These are phyloP conservation scores for Herpotrichia juniperi DNA, from an alignment of 2,329 filamentous ascomycete genomes.

Conservation along the genomic window DNA sequence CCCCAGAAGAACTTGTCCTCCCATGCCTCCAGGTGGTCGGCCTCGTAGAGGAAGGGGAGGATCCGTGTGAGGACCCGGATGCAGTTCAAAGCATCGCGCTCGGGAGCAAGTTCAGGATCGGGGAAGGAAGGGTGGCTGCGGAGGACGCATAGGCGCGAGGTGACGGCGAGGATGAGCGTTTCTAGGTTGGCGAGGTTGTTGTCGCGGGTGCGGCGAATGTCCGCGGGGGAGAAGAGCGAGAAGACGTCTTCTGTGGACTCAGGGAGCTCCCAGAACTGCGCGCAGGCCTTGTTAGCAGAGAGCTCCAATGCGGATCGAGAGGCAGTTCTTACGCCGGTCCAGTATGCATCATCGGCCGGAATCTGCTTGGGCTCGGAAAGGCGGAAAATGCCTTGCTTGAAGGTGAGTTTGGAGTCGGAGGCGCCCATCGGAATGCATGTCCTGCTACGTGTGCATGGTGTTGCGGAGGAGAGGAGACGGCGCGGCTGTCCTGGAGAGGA, in stretches of 20 bases:
- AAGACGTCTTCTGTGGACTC: constrained; percentile 97
- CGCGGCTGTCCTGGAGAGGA: not conserved
- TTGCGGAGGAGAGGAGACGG: not conserved
- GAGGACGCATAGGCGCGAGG: constrained; percentile 80
- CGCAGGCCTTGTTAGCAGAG: constrained; percentile 5
- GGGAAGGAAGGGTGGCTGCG: constrained; percentile 92
- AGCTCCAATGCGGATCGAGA: constrained; percentile 7
- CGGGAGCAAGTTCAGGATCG: constrained; percentile 79
- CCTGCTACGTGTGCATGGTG: constrained; percentile 32
- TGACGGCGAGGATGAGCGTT: constrained; percentile 82
- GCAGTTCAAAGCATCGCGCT: constrained; percentile 92
- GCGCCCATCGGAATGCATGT: constrained; percentile 76
- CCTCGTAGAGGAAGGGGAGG: constrained; percentile 90
- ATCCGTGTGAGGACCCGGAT: constrained; percentile 88
- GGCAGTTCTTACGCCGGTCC: constrained; percentile 75
- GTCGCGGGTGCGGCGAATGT: constrained; percentile 85
- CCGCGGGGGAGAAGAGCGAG: constrained; percentile 83
- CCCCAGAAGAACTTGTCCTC: constrained; percentile 95
- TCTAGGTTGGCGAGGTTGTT: constrained; percentile 85
- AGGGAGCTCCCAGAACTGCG: constrained; percentile 94
- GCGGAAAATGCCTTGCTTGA: constrained; percentile 97
- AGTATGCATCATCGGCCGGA: constrained; percentile 86
- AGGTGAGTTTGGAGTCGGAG: constrained; percentile 97
- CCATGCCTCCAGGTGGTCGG: constrained; percentile 81
- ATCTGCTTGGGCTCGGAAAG: constrained; percentile 92